Conservation (phyloP, 1,139 yeast species). For the Scheffersomyces insectosa region DNA sequence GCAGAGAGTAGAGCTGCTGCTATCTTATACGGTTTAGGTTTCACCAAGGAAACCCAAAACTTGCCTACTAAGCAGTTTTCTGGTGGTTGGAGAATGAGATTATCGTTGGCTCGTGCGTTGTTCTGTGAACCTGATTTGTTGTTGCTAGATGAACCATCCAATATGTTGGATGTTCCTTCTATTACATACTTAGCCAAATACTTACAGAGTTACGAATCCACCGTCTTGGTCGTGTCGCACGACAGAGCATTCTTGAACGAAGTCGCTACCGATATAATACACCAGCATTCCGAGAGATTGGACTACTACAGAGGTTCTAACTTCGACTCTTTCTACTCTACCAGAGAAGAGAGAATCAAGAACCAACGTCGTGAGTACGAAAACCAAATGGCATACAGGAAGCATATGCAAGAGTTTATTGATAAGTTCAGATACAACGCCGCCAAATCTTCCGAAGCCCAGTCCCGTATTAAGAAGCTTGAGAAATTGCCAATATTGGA, state of each 20-base stretch:
- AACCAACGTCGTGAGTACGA: constrained; percentile 94
- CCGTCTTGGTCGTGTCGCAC: constrained; percentile 94
- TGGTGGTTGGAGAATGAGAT: constrained; percentile 99
- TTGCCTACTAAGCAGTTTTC: constrained; percentile 87
- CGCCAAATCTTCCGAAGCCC: constrained; percentile 96
- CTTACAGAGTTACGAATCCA: constrained; percentile 84
- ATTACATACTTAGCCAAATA: constrained; percentile 90
- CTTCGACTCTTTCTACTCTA: constrained; percentile 88
- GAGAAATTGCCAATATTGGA: constrained; percentile 92
- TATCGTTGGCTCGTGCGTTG: constrained; percentile 95
- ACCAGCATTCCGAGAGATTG: constrained; percentile 94
- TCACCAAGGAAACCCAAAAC: constrained; percentile 82
- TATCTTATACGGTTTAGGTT: constrained; percentile 90
- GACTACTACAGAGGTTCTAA: constrained; percentile 95
- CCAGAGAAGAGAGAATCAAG: constrained; percentile 93
- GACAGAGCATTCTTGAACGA: constrained; percentile 96
- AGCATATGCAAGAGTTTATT: constrained; percentile 89
- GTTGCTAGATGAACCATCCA: constrained; percentile 95
- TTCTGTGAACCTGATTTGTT: constrained; percentile 95
- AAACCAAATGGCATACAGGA: constrained; percentile 93
- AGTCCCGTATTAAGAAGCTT: constrained; percentile 92
- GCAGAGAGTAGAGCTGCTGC: constrained; percentile 98
- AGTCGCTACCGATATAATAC: constrained; percentile 96
- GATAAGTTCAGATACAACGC: constrained; percentile 97
- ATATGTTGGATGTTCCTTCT: constrained; percentile 99